Conservation (phyloP, 2,329 filamentous ascomycete species). For the Hymenoscyphus fraxineus region DNA sequence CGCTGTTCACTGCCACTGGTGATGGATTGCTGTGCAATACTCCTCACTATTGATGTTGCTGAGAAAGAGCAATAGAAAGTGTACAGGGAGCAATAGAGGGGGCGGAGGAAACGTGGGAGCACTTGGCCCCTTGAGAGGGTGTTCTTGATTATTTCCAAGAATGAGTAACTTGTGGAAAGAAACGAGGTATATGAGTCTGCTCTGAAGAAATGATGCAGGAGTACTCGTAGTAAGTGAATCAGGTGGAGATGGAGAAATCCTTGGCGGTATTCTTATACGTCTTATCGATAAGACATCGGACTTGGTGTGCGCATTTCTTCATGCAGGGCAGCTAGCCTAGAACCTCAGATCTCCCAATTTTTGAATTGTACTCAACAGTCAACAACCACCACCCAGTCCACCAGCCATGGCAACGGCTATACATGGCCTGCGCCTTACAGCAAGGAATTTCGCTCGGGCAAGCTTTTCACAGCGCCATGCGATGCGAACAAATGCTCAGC, state of each 20-base stretch:
- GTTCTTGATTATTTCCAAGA: not conserved
- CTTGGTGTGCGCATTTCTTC: not conserved
- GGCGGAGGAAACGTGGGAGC: not conserved
- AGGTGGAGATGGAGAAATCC: not conserved
- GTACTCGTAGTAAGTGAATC: not conserved
- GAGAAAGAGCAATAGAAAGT: not conserved
- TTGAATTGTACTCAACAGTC: not conserved
- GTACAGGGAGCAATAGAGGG: not conserved
- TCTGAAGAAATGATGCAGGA: not conserved
- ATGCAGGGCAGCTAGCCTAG: not conserved
- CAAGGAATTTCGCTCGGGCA: slow-evolving; percentile 27
- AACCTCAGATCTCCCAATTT: not conserved
- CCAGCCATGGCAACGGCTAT: slow-evolving; percentile 32
- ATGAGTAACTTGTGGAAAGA: not conserved
- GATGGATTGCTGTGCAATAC: not conserved
- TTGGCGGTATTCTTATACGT: not conserved
- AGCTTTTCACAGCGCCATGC: slow-evolving; percentile 15
- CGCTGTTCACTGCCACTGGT: not conserved
- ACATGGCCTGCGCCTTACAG: slow-evolving; percentile 30
- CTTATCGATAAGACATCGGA: slow-evolving; percentile 1
- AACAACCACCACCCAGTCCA: slow-evolving; percentile 7
- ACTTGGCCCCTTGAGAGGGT: not conserved
- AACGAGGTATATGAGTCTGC: not conserved
- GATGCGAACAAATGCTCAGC: slow-evolving; percentile 22
- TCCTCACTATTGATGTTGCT: not conserved